phyloP scores from a whole-genome alignment of 306 rosid species.

The Rosa multiflora region DNA sequence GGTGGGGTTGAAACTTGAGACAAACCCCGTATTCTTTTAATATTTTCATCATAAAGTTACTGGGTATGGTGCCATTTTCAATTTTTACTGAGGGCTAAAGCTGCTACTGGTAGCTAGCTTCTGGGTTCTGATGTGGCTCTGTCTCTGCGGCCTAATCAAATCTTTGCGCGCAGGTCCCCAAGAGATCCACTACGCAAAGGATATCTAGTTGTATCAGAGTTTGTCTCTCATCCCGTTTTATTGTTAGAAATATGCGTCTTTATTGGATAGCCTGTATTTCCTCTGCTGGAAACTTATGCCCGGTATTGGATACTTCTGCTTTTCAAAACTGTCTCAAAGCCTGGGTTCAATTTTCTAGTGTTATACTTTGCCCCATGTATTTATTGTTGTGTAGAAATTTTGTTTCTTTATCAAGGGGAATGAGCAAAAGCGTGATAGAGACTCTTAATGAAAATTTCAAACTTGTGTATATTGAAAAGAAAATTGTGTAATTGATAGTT shows the following conservation, averaged over 20 bases:
- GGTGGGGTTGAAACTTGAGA: not conserved
- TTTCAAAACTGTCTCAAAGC: not conserved
- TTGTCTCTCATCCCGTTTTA: not conserved
- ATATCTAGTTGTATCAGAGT: conserved; percentile 10
- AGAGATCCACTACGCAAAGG: conserved; percentile 10
- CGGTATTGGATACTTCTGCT: not conserved
- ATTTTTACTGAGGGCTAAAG: not conserved
- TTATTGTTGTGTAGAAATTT: not conserved
- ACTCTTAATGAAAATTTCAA: too few species aligned
- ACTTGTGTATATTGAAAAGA: too few species aligned
- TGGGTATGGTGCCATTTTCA: not conserved
- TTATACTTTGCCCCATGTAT: not conserved
- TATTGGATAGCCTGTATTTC: not conserved
- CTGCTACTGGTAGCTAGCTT: conserved; percentile 7
- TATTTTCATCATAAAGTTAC: not conserved
- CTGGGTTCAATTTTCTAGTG: not conserved
- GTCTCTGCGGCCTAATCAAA: not conserved
- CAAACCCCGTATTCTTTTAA: not conserved
- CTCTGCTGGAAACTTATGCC: not conserved
- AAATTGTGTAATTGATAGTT: not conserved
- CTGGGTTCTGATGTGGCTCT: conserved; percentile 1
- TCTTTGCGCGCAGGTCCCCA: conserved; percentile 16
- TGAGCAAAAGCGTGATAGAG: not conserved
- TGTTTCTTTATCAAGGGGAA: not conserved
- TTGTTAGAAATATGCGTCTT: not conserved